phyloP scores from a whole-genome alignment of 2,329 filamentous ascomycete genomes.

The Cladosporium phlei region DNA sequence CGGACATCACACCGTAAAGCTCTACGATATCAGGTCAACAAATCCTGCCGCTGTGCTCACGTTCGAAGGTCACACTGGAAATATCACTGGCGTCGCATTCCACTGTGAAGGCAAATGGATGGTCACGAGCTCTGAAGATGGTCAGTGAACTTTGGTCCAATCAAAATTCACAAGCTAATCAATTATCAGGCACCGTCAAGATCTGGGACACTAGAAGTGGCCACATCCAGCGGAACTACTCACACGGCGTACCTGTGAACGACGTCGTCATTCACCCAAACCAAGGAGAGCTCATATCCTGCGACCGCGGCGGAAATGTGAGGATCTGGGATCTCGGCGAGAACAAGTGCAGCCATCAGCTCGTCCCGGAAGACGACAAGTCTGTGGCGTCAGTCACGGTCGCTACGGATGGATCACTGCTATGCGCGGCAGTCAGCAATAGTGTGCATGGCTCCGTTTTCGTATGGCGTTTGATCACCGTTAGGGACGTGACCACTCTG shows the following conservation, averaged over 20 bases:
- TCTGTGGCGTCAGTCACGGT: constrained; percentile 92
- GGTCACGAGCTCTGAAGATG: constrained; percentile 95
- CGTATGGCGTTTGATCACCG: constrained; percentile 89
- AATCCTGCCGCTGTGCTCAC: constrained; percentile 89
- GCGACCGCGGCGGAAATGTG: constrained; percentile 87
- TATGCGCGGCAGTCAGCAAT: constrained; percentile 76
- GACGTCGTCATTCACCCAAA: constrained; percentile 99
- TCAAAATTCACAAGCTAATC: neutral
- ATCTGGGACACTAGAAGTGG: constrained; percentile 92
- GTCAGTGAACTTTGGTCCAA: constrained; percentile 32
- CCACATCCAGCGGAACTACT: constrained; percentile 86
- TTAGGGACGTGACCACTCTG: constrained; percentile 74
- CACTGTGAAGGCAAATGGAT: constrained; percentile 99
- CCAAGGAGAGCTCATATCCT: constrained; percentile 95
- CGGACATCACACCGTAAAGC: constrained; percentile 81
- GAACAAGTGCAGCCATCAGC: constrained; percentile 93
- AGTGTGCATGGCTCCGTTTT: constrained; percentile 89
- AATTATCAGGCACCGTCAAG: constrained; percentile 63
- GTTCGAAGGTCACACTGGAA: constrained; percentile 93
- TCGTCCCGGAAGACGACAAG: constrained; percentile 94
- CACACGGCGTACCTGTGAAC: constrained; percentile 82
- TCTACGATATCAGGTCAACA: constrained; percentile 98
- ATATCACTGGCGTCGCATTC: constrained; percentile 94
- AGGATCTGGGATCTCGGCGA: constrained; percentile 94
- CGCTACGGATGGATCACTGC: constrained; percentile 84